Percentiles rank a stretch among this genome's conserved stretches.
These are phyloP conservation scores for Nepenthes alata DNA, from an alignment of 179 eudicot genomes.

Conservation along the genomic window DNA sequence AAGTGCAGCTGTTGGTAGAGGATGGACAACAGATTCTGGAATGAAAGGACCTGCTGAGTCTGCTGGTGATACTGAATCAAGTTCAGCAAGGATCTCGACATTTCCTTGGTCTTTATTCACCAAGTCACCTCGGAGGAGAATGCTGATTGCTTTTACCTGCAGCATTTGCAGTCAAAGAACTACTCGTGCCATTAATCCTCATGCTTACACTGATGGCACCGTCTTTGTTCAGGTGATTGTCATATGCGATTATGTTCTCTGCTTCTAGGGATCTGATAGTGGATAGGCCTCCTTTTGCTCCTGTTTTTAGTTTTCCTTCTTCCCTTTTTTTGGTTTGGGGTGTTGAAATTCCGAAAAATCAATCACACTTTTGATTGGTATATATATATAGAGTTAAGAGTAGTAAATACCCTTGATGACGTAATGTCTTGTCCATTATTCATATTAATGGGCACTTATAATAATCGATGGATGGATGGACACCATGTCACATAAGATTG, in stretches of 20 bases:
- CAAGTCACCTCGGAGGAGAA: conserved; percentile 82
- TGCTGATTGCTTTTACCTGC: conserved; percentile 91
- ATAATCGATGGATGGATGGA: no score
- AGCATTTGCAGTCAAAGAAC: conserved; percentile 90
- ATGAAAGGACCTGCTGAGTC: conserved; percentile 91
- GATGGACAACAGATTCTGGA: conserved; percentile 98
- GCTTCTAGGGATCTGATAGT: no score
- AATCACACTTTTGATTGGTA: no score
- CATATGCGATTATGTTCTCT: not conserved
- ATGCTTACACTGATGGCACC: conserved; percentile 93
- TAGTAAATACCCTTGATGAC: no score
- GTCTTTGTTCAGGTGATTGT: conserved; percentile 76
- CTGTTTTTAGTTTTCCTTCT: no score
- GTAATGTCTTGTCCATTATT: no score
- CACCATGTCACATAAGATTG: no score
- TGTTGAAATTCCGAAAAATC: no score
- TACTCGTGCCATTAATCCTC: conserved; percentile 92
- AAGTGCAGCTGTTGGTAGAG: conserved; percentile 73
- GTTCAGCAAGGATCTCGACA: conserved; percentile 58
- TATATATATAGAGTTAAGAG: no score
- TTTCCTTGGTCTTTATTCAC: conserved; percentile 98
- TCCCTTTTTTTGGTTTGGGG: no score
- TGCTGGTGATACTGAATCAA: conserved; percentile 51
- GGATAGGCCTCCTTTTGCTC: no score
- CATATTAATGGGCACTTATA: no score